Evolutionary conservation across 371 early-diverging fungal species (phyloP).

Genomic region (Mortierella sp.): DNA sequence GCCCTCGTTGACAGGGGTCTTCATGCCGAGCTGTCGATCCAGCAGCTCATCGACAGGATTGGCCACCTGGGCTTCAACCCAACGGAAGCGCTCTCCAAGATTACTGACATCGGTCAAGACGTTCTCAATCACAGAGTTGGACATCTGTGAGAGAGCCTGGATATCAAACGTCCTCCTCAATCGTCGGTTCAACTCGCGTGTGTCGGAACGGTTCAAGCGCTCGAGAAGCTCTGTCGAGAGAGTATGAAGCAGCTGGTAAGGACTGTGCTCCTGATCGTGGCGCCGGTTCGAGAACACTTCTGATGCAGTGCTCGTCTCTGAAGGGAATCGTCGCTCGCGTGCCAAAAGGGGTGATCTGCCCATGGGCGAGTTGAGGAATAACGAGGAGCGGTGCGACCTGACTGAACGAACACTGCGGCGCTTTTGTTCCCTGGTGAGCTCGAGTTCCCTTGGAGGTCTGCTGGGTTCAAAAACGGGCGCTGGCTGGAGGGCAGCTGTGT

Average conservation of each 20-base stretch:
- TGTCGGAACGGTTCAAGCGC: slow-evolving; percentile 68
- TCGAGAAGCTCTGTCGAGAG: slow-evolving; percentile 55
- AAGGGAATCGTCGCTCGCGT: slow-evolving; percentile 39
- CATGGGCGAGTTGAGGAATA: slow-evolving; percentile 33
- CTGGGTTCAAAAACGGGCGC: slow-evolving; percentile 1
- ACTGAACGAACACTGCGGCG: slow-evolving; percentile 39
- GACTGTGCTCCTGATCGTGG: slow-evolving; percentile 56
- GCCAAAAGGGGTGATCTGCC: slow-evolving; percentile 22
- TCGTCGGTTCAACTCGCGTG: slow-evolving; percentile 71
- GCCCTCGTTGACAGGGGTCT: not conserved
- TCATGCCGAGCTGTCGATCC: slow-evolving; percentile 9
- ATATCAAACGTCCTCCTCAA: slow-evolving; percentile 77
- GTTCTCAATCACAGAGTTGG: slow-evolving; percentile 81
- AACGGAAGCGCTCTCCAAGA: slow-evolving; percentile 65
- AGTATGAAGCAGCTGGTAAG: slow-evolving; percentile 58
- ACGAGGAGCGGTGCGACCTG: slow-evolving; percentile 35
- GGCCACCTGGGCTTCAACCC: slow-evolving; percentile 61
- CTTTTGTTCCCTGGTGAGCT: slow-evolving; percentile 28
- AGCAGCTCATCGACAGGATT: slow-evolving; percentile 46
- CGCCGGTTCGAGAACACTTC: slow-evolving; percentile 54
- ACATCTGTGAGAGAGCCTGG: slow-evolving; percentile 77
- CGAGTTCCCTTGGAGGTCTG: slow-evolving; percentile 6
- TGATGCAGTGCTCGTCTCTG: slow-evolving; percentile 51
- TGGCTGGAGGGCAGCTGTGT: not conserved
- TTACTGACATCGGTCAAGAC: slow-evolving; percentile 71